Conservation (phyloP, 441 rosid species). For the Erodium texanum region DNA sequence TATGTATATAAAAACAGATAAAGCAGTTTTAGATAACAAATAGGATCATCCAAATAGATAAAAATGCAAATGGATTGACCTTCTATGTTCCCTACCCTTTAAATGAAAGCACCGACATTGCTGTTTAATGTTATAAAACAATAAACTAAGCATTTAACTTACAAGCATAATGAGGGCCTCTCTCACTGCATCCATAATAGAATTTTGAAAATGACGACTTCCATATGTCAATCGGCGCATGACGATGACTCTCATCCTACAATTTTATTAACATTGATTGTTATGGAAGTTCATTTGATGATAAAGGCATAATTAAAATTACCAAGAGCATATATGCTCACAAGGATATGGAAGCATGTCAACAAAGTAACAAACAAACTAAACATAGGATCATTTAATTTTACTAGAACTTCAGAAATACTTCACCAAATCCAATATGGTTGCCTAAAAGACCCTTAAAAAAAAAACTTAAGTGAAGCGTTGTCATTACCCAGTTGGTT, state of each 20-base stretch:
- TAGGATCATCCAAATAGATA: no score
- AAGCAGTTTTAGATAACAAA: no score
- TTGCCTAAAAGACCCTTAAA: not conserved
- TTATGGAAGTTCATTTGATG: not conserved
- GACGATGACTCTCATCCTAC: conserved; percentile 46
- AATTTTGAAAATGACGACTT: conserved; percentile 53
- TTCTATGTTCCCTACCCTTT: no score
- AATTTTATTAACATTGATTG: conserved; percentile 10
- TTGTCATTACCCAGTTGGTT: not conserved
- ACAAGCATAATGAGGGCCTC: conserved; percentile 59
- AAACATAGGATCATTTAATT: not conserved
- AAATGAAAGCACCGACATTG: not conserved
- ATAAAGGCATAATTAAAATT: conserved; percentile 3
- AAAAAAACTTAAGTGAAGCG: no score
- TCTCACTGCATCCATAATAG: conserved; percentile 75
- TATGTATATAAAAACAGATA: no score
- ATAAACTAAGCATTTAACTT: conserved; percentile 21
- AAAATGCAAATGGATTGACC: no score
- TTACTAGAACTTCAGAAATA: not conserved
- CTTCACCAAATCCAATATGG: not conserved
- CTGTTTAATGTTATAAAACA: not conserved
- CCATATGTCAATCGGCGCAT: conserved; percentile 73
- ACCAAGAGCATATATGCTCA: not conserved
- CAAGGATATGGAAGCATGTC: not conserved
- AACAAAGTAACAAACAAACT: not conserved